Base-by-base conservation (phyloP, 208 protist species). In the Tritrichomonas foetus region DNA sequence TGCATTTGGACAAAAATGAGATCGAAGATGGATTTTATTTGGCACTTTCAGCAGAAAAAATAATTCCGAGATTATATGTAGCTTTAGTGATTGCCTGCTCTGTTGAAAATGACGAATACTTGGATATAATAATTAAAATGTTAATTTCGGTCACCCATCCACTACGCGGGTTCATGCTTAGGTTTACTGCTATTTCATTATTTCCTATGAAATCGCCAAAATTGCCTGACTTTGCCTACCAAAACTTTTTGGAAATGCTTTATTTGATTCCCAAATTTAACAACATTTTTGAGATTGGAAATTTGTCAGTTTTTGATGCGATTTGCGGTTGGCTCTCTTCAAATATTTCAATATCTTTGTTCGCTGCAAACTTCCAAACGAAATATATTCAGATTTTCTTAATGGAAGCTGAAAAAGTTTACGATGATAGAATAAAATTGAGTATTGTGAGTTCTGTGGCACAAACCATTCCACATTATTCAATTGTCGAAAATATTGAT, bases 171-270 rank as follows among this genome's bases (percentile, higher is more conserved):
- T 82, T 50, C 14, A 82, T 82, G 74, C 74, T 82, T 20, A 8
- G 74, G 0, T 82, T 50, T 50, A 50, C 74, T n/a, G 74, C 74
- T n/a, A 82, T 82, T 49, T 82, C 74, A 8, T 82, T 82, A 50
- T 82, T 82, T 49, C 74, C 74, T 20, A 11, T 5, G 3, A 50
- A 82, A 50, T 82, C 74, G 8, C 39, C 33, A 11, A 16, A 47
- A 47, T 50, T 82, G 30, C 1, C 30, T 9, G 33, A 82, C 13
- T 82, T 82, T 82, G 47, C 33, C 16, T 30, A 47, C 50, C 30
- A 33, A 49, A 82, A 82, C 50, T 82, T 82, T 82, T 47, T n/a
- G 14, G 74, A 82, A 82, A 82, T 82, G 74, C 41, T 82, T 47
- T 50, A 47, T 50, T 41, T 82, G 14, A 47, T 39, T 20, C 33